Evolutionary conservation across 2,329 filamentous ascomycete species (phyloP), one percentile per base, ranked within the genome.

Genomic region (Colletotrichum liriopes): DNA sequence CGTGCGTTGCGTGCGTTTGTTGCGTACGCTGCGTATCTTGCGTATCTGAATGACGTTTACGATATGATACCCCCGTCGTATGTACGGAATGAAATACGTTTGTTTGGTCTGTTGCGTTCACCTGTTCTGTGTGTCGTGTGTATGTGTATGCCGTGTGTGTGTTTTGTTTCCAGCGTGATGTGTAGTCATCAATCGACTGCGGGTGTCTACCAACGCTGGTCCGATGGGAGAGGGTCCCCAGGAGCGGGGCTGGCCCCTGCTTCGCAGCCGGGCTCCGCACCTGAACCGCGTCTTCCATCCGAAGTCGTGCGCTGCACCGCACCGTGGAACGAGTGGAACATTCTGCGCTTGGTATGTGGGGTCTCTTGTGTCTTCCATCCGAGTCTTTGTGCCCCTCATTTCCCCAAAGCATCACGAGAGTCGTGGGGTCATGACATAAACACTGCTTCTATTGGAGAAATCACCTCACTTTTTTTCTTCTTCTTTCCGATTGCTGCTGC

Each of bases 71-170:
- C 70, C 49, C 60, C 70, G 70, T 65, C 45, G 59, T 60, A 39
- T 55, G 52, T 69, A 69, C 60, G 63, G 64, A 67, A 71, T 73
- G 54, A 72, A 49, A 73, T 67, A 73, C 54, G 66, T 74, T 55
- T 71, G 39, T 63, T 76, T 75, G 73, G 74, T 76, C 67, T 74
- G 76, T 77, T 74, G 60, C 74, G 61, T 73, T 39, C 64, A 65
- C 72, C 35, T 72, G 68, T 77, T 74, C 14, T 61, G 68, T 73
- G 65, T 69, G 3, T 54, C 73, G 68, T 75, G 70, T 74, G 64
- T 78, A 67, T 75, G 61, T 74, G 41, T 69, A 47, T 62, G 39
- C 59, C 51, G 49, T 74, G 61, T 74, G 43, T 45, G 43, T 37
- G 14, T 64, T 11, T 43, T 61, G 23, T 62, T 39, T 62, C 5